Evolutionary conservation across 73 alveolate species (phyloP), one percentile per base, ranked within the genome.

Genomic region (Paraurostyla sp.): DNA sequence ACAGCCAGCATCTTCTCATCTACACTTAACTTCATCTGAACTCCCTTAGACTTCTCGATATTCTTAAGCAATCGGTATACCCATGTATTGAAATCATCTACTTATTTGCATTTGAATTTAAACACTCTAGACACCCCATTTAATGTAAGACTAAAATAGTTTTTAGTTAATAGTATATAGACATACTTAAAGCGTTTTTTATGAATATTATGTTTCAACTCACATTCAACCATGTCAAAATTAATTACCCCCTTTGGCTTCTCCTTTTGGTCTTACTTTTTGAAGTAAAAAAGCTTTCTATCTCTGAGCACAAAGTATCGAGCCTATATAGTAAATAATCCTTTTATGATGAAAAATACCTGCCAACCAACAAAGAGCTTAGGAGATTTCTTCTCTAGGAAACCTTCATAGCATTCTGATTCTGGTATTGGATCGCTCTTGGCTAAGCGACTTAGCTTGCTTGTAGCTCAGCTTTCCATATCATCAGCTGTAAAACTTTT

Each of bases 341-440:
- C 11, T 35, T 68, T 9, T 11, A 7, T 18, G 4, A 43, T 68
- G 41, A 27, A 15, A 11, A 36, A 45, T 73, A 73, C 86, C 33
- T 73, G 86, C 86, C 86, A 73, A 9, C 86, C 86, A 46, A 43
- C 86, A 13, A 73, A 43, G 4, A 73, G 54, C 33, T 43, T 48
- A 2, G 86, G 86, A 11, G 86, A 73, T 30, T 73, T 33, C 50
- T 73, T 73, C 29, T 73, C 71, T 29, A 73, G 20, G 71, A n/a
- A 73, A 0, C 86, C 86, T 46, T 73, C 82, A 23, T 38, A 65
- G 35, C 18, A 38, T 4, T 65, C 82, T 6, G 82, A 9, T 16
- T 65, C 82, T 6, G 18, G 20, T 13, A 65, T 65, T 7, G 33
- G 27, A 65, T 65, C 82, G 41, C 82, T 65, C 18, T 33, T 40